Evolutionary conservation across 2,329 filamentous ascomycete genomes (phyloP), one percentile per base, ranked within the genome.

Genomic region (Cladosporium austrohemisphaericum): DNA sequence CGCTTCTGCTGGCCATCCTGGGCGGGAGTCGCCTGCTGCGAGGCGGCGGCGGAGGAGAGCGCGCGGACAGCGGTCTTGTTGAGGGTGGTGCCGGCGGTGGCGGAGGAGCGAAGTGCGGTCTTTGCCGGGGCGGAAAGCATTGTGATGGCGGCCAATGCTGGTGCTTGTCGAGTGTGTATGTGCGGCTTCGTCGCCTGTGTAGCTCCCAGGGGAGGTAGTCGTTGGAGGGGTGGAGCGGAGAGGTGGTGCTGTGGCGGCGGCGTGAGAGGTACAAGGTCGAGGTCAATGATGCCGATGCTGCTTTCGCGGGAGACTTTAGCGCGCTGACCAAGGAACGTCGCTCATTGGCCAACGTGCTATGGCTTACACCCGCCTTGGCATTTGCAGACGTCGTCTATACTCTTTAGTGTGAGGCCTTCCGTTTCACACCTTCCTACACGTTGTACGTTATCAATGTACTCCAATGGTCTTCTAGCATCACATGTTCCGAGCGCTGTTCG

Each of bases 1-100:
- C 92, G 84, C 65, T 71, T 72, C 68, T 82, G 80, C 60, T 76
- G 73, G 36, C 52, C 57, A 60, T 59, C 56, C 33, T 54, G 52
- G n/a, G 57, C 67, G 59, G 53, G 53, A 60, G 59, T 53, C 46
- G 49, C 19, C 20, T 31, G 58, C 55, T 28, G 56, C 45, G 45
- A 50, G n/a, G 56, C 28, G 33, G 56, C 51, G 37, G 58, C 59
- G 50, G 57, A 59, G 32, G 56, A 52, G 41, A 63, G 57, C 29
- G 59, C 45, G 57, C 66, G 68, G 61, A 69, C 55, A 33, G 60
- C 55, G 29, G 49, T 56, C 50, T 62, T 63, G 33, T 59, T 51
- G 41, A 60, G 50, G 32, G 52, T 51, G 41, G 31, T 51, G 36
- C 51, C 43, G 40, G 55, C 54, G 43, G 55, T 52, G 53, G 59